Percentiles rank a stretch among this genome's conserved stretches.
phyloP scores from a whole-genome alignment of 345 rosid genomes.

The Garcia nutans region DNA sequence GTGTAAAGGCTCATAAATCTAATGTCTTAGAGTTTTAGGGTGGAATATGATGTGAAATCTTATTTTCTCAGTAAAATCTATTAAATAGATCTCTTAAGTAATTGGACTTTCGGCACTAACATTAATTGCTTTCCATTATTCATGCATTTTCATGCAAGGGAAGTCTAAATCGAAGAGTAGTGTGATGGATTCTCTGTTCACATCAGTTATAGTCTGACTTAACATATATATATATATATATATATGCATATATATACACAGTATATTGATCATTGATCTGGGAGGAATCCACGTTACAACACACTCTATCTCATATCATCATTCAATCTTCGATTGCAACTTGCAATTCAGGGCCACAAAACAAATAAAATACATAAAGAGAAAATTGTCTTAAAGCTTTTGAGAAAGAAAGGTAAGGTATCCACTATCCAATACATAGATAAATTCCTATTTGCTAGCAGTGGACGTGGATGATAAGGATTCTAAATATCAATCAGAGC shows the following conservation, averaged over 20 bases:
- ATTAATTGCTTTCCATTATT: conserved; percentile 7
- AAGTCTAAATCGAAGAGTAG: background rate
- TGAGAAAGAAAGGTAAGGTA: conserved; percentile 24
- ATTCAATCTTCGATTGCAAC: conserved; percentile 10
- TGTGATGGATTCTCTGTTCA: conserved; percentile 27
- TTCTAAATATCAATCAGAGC: conserved; percentile 18
- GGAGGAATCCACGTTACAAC: conserved; percentile 11
- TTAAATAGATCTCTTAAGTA: too few relatives aligned
- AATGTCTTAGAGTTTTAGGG: too few relatives aligned
- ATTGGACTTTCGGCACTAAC: too few relatives aligned
- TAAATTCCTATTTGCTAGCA: conserved; percentile 16
- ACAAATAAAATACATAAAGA: background rate
- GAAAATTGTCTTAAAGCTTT: conserved; percentile 16
- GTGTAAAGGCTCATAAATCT: too few relatives aligned
- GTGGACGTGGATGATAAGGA: conserved; percentile 48
- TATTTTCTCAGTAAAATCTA: too few relatives aligned
- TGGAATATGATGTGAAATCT: too few relatives aligned
- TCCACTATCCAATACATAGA: background rate
- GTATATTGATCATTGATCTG: conserved; percentile 4
- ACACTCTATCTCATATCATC: too few relatives aligned
- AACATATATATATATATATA: background rate
- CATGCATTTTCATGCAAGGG: background rate
- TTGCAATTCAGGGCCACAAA: conserved; percentile 24
- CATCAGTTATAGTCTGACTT: conserved; percentile 9
- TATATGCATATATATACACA: too few relatives aligned